Base-by-base conservation (phyloP, 306 rosid genomes). In the cucumber (Cucumis sativus) region DNA sequence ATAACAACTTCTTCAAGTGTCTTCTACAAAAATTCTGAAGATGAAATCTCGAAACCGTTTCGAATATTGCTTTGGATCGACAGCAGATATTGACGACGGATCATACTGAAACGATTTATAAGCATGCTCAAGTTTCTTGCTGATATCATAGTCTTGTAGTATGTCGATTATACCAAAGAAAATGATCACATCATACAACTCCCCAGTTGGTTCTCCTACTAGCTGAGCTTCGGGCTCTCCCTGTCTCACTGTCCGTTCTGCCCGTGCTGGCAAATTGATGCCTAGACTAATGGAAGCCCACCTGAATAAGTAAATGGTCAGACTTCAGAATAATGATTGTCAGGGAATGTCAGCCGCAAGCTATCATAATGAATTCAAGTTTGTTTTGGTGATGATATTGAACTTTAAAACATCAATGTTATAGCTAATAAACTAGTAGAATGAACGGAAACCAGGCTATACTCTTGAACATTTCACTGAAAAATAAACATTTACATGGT, bases 71-170 rank as follows among this genome's bases (percentile, higher is more conserved):
- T 90, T 95, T 14, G 99, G 99, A 91, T 95, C 99, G 41, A 95
- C 97, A 6, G 99, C 97, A 7, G 99, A 95, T 80, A 95, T 95
- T 45, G 93, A 84, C 1, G 97, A 87, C 52, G 97, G 84, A 51
- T 92, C 99, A 37, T 85, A 91, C 33, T 95, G 99, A 80, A 95
- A 41, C 35, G 99, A 92, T 81, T 95, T 95, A 91, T 90, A 92
- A 3, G 97, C 99, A 84, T 95, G 99, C 85, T 95, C 99, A 20
- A 95, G 92, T 89, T 86, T 95, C 81, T 95, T 95, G 87, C 96
- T 92, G 64, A 95, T 92, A 59, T 95, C 98, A 77, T 95, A 95
- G 84, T 89, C 97, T 83, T 95, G 99, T 35, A 95, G 88, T 82
- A 95, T 95, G 90, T 95, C 99, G 63, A 95, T 95, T 77, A 95